Base-by-base conservation (phyloP, 257 asterid species). In the Solanum appendiculatum region DNA sequence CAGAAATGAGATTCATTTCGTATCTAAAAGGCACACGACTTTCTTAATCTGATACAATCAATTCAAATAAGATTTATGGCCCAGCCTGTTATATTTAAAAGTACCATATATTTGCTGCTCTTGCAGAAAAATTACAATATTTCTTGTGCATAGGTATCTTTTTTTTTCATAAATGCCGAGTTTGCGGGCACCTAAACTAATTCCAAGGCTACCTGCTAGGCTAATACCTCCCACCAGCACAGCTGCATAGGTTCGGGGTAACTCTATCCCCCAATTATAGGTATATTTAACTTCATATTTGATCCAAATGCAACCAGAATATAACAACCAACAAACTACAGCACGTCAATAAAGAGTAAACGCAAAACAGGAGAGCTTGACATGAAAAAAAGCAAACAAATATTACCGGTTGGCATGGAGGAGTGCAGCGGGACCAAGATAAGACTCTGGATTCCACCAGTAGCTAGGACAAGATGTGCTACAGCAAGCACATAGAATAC, bases 391-490 rank as follows among this genome's bases (percentile, higher is more conserved):
- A 42, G 14, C 10, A 21, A 73, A 37, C 54, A 25, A 27, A 77
- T 1, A 77, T 23, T 86, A 96, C 99, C 99, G 87, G 68, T 97
- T 94, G 72, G 99, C 98, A 29, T 97, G 99, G 85, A 97, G 94
- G 86, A 97, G 98, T 42, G 98, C 97, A 23, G 98, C 98, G 0
- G 99, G 99, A 25, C 99, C 99, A 90, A 97, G 93, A 92, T 97
- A 97, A 40, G 97, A 89, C 91, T 97, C 99, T 13, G 99, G 99
- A 86, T 97, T 97, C 99, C 99, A 97, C 99, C 99, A 95, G 89
- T 97, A 97, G 90, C 99, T 97, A 12, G 99, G 98, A 89, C 99
- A 97, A 23, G 98, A 93, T 37, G 98, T 94, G 89, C 98, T 95
- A 58, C 99, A 95, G 92, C 99, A 97, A 73, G 98, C 98, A 64